A percentile compares a stretch with the other conserved stretches of the same genome.
Evolutionary conservation across 352 stramenopile genomes (phyloP).

Genomic region (Phytophthora megakarya): DNA sequence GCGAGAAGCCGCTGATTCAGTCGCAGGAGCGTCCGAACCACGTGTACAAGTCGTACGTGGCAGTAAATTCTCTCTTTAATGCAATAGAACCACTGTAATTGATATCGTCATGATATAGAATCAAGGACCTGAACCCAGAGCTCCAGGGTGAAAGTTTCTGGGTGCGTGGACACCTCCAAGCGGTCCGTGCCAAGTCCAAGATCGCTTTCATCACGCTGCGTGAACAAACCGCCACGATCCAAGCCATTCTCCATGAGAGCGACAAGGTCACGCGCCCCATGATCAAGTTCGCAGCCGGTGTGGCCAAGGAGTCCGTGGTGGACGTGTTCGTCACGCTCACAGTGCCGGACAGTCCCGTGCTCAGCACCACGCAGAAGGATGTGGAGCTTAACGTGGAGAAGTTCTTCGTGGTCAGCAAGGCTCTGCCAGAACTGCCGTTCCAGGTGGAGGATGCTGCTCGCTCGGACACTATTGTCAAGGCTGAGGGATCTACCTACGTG

Average conservation of each 20-base stretch:
- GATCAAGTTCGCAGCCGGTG: slow-evolving; percentile 95
- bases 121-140: slow-evolving; percentile 76
- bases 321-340: slow-evolving; percentile 95
- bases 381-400: slow-evolving; percentile 95
- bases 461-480: slow-evolving; percentile 86
- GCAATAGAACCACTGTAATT: not conserved
- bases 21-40: slow-evolving; percentile 73
- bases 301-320: slow-evolving; percentile 97
- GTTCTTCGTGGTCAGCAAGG: slow-evolving; percentile 96
- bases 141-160: slow-evolving; percentile 91
- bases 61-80: slow-evolving; percentile 38
- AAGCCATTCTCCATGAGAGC: slow-evolving; percentile 90
- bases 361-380: slow-evolving; percentile 93
- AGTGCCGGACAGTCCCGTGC: slow-evolving; percentile 87
- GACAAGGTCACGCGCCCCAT: slow-evolving; percentile 93
- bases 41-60: slow-evolving; percentile 72
- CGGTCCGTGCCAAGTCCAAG: slow-evolving; percentile 93
- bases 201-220: slow-evolving; percentile 97
- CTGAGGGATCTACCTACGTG: slow-evolving; percentile 84
- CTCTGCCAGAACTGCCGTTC: slow-evolving; percentile 90
- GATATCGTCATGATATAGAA: slow-evolving; percentile 11
- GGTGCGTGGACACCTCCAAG: slow-evolving; percentile 95
- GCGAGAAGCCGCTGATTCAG: slow-evolving; percentile 90
- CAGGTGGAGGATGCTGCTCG: slow-evolving; percentile 96
- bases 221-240: slow-evolving; percentile 96